Evolutionary conservation across 2,329 filamentous ascomycete species (phyloP), one percentile per base, ranked within the genome.

Genomic region (Geosmithia putterillii): DNA sequence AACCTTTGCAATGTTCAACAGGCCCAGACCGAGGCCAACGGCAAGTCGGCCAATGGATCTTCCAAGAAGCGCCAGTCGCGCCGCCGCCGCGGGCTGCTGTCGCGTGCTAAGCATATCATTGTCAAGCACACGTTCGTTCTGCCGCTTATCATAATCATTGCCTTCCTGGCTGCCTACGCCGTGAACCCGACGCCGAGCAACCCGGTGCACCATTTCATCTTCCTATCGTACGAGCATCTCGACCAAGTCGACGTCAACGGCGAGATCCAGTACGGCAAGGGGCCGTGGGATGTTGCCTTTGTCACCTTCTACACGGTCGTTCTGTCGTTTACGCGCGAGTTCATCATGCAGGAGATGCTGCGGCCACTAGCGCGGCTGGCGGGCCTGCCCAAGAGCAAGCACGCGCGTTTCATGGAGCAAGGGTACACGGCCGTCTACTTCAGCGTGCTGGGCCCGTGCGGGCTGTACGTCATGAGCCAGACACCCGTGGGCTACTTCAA

Each of bases 401-500:
- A 92, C 56, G 76, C 81, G 15, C 82, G 89, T 28, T 95, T 95
- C 71, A 92, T 95, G 86, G 89, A 96, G 63, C 89, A 96, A 65
- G 79, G 83, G 57, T 96, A 96, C 65, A 95, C 89, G 1, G 89
- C 88, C 21, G 69, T 95, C 43, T 95, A 96, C 72, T 95, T 95
- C 62, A 78, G 64, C 38, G 60, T 92, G 45, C 80, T 94, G 45
- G 87, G 87, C 2, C 88, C 88, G 2, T 81, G 81, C 44, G 89
- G 89, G 43, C 62, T 95, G 55, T 95, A 83, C 59, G 85, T 95
- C 59, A 95, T 96, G 89, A 83, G 76, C 56, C 74, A 76, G 48
- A 90, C 86, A n/a, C 82, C 88, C 7, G 79, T 95, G 37, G 95
- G 88, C 90, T 95, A 94, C 63, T 95, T 94, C 73, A 89, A 94